Evolutionary conservation across 345 rosid genomes (phyloP).

Genomic region (Acer campestre): DNA sequence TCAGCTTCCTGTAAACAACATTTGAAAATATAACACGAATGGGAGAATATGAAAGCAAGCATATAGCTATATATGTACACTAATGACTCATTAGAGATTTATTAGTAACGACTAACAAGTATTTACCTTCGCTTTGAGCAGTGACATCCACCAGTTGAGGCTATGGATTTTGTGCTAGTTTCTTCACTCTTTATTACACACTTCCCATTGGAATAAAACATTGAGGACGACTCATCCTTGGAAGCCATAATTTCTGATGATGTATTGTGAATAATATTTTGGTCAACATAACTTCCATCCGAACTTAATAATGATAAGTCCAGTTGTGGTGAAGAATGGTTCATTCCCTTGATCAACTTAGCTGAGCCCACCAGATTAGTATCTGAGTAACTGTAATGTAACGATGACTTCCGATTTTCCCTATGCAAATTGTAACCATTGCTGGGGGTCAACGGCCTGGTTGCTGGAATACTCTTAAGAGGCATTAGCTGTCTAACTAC

Average conservation of each 20-base stretch:
- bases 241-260: constrained; percentile 27
- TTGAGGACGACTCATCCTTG: constrained; percentile 13
- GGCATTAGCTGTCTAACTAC: constrained; percentile 11
- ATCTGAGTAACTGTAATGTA: background rate
- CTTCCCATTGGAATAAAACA: constrained; percentile 12
- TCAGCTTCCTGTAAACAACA: constrained; percentile 22
- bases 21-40: background rate
- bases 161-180: constrained; percentile 17
- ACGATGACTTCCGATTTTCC: background rate
- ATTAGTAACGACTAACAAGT: too few relatives aligned
- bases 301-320: background rate
- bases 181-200: constrained; percentile 12
- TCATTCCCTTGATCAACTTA: constrained; percentile 22
- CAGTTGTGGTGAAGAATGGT: constrained; percentile 12
- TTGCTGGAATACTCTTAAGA: constrained; percentile 18
- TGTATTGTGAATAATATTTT: constrained; percentile 10
- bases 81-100: background rate
- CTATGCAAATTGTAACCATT: background rate
- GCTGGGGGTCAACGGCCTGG: constrained; percentile 7
- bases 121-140: constrained; percentile 35
- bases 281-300: constrained; percentile 6
- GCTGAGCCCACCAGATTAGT: constrained; percentile 12
- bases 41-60: background rate
- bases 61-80: too few relatives aligned
- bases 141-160: constrained; percentile 37